These are phyloP conservation scores for Lachnellula arida DNA, from an alignment of 2,329 filamentous ascomycete species.

Conservation along the genomic window DNA sequence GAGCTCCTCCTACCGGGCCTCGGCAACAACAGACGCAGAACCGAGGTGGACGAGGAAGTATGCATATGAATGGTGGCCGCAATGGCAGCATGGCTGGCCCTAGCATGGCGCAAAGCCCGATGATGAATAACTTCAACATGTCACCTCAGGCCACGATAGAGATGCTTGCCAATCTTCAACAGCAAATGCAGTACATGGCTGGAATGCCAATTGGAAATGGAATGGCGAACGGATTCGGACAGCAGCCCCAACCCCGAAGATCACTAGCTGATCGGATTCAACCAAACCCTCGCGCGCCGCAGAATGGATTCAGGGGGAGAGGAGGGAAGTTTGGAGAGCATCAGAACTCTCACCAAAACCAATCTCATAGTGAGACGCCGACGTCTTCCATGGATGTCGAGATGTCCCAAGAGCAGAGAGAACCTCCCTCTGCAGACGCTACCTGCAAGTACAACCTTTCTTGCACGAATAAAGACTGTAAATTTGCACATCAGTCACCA, in stretches of 20 bases:
- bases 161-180: constrained; percentile 73
- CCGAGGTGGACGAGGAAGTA: constrained; percentile 31
- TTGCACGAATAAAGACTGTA: constrained; percentile 86
- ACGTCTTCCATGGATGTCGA: constrained; percentile 54
- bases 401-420: constrained; percentile 48
- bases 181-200: constrained; percentile 82
- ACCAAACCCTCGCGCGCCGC: constrained; percentile 28
- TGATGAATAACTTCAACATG: constrained; percentile 44
- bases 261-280: constrained; percentile 75
- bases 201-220: constrained; percentile 47
- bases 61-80: constrained; percentile 45
- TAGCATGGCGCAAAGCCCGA: constrained; percentile 35
- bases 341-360: constrained; percentile 6
- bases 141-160: constrained; percentile 67
- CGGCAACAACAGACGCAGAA: constrained; percentile 44
- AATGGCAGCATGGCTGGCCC: constrained; percentile 40
- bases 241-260: constrained; percentile 41
- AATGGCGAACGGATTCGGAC: constrained; percentile 42
- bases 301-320: constrained; percentile 19
- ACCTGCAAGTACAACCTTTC: constrained; percentile 86
- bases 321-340: constrained; percentile 21
- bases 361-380: constrained; percentile 10
- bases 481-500: constrained; percentile 91
- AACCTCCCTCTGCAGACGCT: constrained; percentile 55
- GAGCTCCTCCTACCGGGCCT: constrained; percentile 68